Base-by-base conservation (phyloP, 1,284 basidiomycete species). In the Cutaneotrichosporon dermatis region DNA sequence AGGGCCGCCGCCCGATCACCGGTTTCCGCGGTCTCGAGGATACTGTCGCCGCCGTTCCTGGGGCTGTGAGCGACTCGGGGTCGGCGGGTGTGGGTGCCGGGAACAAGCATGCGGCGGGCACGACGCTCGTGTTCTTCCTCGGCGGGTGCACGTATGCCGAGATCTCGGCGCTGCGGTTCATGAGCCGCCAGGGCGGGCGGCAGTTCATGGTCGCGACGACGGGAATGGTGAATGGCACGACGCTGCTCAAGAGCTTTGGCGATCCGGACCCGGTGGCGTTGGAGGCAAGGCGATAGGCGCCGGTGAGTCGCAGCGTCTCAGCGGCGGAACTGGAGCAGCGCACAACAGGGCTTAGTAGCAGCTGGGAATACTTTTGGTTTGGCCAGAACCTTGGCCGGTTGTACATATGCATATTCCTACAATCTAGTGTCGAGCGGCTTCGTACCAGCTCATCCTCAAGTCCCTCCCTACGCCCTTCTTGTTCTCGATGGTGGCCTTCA, bases 21-120 rank as follows among this genome's bases (percentile, higher is more conserved):
- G 95, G 95, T 1, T 99, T 95, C 93, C 93, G 90, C 74, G 93
- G 92, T 12, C 92, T 98, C 69, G 94, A 98, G 75, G 96, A 99
- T 69, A 83, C 90, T 2, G 73, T 98, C 12, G 83, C 83, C 45
- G 81, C 82, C 54, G 85, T 97, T 55, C 89, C 92, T 2, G 95
- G 95, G 4, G 85, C 87, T 65, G 89, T 87, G 3, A 85, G 96
- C 54, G 94, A 99, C 77, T 82, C 52, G 77, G 83, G 40, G 90
- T 56, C 60, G 34, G 9, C 41, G 11, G 41, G 54, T 25, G 25
- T 25, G 25, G 25, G 25, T 25, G 25, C 25, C 55, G 42, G 34
- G 33, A 11, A 11, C 39, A n/a, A 35, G 13, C 3, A 10, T 16
- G 13, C 37, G 9, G 33, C 39, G 7, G 51, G 55, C 84, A 96